phyloP scores from a whole-genome alignment of 345 rosid genomes.

The Salix suchowensis region DNA sequence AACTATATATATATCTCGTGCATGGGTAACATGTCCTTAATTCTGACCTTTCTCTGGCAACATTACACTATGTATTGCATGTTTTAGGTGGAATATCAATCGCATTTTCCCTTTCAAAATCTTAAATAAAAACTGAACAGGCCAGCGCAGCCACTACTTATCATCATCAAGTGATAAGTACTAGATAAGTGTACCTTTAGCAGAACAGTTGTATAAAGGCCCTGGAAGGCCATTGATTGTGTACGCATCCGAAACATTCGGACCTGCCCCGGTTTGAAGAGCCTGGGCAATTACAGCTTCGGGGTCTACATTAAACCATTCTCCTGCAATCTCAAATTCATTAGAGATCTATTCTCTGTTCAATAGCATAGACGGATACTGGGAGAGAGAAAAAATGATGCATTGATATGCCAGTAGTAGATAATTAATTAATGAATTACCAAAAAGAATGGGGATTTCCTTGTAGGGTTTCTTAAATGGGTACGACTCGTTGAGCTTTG shows the following conservation, averaged over 20 bases:
- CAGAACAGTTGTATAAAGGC: conserved; percentile 24
- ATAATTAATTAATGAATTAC: conserved; percentile 10
- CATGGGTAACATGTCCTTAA: too few species aligned
- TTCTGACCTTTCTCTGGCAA: too few species aligned
- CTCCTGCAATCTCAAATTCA: conserved; percentile 13
- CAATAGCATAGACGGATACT: background rate
- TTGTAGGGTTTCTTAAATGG: conserved; percentile 24
- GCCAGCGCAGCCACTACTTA: too few species aligned
- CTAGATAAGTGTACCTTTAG: conserved; percentile 8
- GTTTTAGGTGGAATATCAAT: too few species aligned
- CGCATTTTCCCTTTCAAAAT: too few species aligned
- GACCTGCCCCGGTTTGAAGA: conserved; percentile 25
- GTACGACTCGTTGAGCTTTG: conserved; percentile 14
- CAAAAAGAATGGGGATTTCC: conserved; percentile 26
- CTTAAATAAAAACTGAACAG: too few species aligned
- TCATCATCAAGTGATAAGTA: background rate
- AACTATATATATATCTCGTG: too few species aligned
- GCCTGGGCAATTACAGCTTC: conserved; percentile 28
- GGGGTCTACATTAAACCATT: conserved; percentile 26
- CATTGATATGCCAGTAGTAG: background rate
- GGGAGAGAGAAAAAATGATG: background rate
- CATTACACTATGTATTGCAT: too few species aligned
- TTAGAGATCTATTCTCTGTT: background rate
- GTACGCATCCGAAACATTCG: conserved; percentile 27
- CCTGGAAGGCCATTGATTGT: conserved; percentile 31